Conservation (phyloP, 1,284 basidiomycete species). For the Rhodotorula sp. region DNA sequence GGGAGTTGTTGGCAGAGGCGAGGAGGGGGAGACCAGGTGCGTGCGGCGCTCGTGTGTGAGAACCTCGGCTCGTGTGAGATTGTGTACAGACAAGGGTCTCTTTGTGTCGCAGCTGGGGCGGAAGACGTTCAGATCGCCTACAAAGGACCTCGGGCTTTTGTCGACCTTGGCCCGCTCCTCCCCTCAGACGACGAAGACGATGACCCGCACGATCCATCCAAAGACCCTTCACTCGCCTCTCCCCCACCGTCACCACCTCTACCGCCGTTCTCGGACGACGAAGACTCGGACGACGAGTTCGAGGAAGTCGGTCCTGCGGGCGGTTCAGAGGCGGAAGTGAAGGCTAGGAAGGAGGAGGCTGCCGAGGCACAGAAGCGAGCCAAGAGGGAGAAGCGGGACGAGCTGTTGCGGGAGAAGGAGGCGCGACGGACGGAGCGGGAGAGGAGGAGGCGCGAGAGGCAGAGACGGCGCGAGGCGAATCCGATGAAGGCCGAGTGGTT, state of each 20-base stretch:
- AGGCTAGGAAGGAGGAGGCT: not conserved
- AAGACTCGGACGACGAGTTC: slow-evolving; percentile 22
- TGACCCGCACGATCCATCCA: not conserved
- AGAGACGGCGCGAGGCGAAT: slow-evolving; percentile 2
- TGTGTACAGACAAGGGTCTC: too few species aligned
- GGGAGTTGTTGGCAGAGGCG: slow-evolving; percentile 6
- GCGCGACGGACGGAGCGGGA: slow-evolving; percentile 11
- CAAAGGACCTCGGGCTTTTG: not conserved
- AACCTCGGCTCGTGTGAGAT: too few species aligned
- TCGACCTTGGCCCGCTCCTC: slow-evolving; percentile 2
- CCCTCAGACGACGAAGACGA: slow-evolving; percentile 24
- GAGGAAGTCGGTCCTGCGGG: slow-evolving; percentile 20
- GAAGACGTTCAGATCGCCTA: slow-evolving; percentile 8
- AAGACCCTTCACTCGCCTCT: slow-evolving; percentile 1
- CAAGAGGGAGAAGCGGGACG: not conserved
- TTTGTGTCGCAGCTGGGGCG: too few species aligned
- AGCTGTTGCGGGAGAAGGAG: not conserved
- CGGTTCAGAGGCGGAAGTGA: not conserved
- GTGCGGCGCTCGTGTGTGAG: too few species aligned
- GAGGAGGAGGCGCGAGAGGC: slow-evolving; percentile 14
- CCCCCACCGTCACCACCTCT: not conserved
- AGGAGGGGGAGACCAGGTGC: not conserved
- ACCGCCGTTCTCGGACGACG: slow-evolving; percentile 5
- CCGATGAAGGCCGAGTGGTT: slow-evolving; percentile 24
- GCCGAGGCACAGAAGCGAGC: slow-evolving; percentile 1